Base-by-base conservation (phyloP, 306 rosid species). In the Argentina anserina region DNA sequence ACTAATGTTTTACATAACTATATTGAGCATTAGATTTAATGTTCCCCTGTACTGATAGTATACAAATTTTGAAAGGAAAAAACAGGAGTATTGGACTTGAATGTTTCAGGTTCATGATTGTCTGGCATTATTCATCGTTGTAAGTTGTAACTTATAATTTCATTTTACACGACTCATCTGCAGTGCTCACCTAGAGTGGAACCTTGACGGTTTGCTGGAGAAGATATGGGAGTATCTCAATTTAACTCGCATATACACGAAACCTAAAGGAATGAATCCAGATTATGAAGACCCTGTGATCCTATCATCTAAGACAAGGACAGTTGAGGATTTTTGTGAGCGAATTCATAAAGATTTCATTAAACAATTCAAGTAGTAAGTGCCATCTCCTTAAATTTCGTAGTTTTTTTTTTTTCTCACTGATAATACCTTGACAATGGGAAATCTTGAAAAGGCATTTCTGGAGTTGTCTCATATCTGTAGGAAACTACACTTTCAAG, bases 111-210 rank as follows among this genome's bases (percentile, higher is more conserved):
- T 28, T 17, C 46, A 21, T 55, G 9, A 42, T 6, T 33, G 6
- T 56, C n/a, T 28, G 31, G 43, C 46, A 40, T 65, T 74, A 14
- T 47, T 58, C 0, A 23, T n/a, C 2, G 9, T 39, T 41, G n/a
- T 37, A 65, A 41, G 0, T 31, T 9, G n/a, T n/a, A 18, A 73
- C 29, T 15, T 29, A 39, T 50, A 67, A 28, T 25, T 74, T 28
- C 64, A n/a, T 72, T 82, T 78, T 37, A 78, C 67, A 52, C 79
- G 63, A 52, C 80, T 60, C 20, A 72, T 76, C 79, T 85, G 81
- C 87, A 91, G 99, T 81, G 92, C 99, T 2, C 99, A 91, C 82
- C 82, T 94, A 82, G 99, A 94, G 81, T 94, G 99, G 99, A 94
- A 94, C 78, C 97, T 91, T 81, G 99, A 94, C 75, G 97, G 97